A percentile compares a stretch with the other conserved stretches of the same genome.
These are phyloP conservation scores for Leccinum variicolor DNA, from an alignment of 768 basidiomycete species.

Conservation along the genomic window DNA sequence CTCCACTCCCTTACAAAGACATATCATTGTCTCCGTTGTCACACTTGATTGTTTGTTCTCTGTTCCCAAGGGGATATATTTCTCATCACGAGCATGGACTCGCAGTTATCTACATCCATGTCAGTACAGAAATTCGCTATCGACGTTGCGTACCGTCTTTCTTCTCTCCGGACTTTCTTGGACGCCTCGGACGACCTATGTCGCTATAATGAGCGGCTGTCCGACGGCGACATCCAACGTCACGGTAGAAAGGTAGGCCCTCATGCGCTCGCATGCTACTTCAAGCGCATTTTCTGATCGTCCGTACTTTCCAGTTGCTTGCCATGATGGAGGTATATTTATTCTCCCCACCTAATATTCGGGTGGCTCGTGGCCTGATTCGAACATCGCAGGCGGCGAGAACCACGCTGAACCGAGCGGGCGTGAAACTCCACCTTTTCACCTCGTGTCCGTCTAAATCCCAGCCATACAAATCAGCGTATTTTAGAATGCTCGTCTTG, in stretches of 20 bases:
- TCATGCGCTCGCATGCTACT: neutral
- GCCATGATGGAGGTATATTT: conserved; percentile 48
- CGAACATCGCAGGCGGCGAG: conserved; percentile 39
- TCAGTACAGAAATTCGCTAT: conserved; percentile 27
- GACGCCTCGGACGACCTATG: conserved; percentile 27
- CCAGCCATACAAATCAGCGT: conserved; percentile 43
- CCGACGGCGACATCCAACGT: conserved; percentile 19
- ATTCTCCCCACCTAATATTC: neutral
- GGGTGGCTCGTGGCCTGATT: neutral
- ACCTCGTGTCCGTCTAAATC: conserved; percentile 40
- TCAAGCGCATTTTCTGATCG: conserved; percentile 5
- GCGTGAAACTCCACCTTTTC: conserved; percentile 44
- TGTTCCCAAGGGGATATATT: conserved; percentile 17
- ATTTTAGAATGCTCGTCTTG: conserved; percentile 46
- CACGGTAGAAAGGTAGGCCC: conserved; percentile 28
- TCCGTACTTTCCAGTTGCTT: conserved; percentile 38
- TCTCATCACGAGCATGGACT: conserved; percentile 12
- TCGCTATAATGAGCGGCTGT: conserved; percentile 14
- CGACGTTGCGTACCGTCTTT: conserved; percentile 28
- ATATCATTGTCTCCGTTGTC: conserved; percentile 2
- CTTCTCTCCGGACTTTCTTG: conserved; percentile 28
- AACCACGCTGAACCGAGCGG: conserved; percentile 41
- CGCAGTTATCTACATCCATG: conserved; percentile 12
- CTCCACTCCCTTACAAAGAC: neutral
- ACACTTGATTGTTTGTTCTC: conserved; percentile 11